Base-by-base conservation (phyloP, 192 early-diverging fungal genomes). In the Coemansia sp. region DNA sequence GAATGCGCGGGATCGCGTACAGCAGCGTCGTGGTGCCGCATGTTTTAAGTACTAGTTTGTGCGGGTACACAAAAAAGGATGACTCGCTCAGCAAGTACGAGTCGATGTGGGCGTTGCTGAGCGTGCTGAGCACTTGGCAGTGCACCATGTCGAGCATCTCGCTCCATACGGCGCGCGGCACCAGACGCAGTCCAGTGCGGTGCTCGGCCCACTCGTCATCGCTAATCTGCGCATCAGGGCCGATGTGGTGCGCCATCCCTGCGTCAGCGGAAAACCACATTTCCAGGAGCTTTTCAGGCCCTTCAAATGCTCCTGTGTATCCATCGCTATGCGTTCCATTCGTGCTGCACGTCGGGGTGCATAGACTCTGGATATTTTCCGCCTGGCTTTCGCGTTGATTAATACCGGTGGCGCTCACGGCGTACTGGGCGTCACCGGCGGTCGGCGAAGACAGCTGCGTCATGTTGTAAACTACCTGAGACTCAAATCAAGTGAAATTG, bases 271-370 rank as follows among this genome's bases (percentile, higher is more conserved):
- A 71, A 78, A 98, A 98, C 97, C 95, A 98, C 66, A 98, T 88
- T 72, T 98, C 97, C 65, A 98, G 78, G 31, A 98, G 86, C 81
- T 98, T 98, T 77, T 98, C 97, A 66, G 97, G 94, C 36, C 97
- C 97, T 77, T 98, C 97, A 76, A 98, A 98, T 66, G 79, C 76
- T 20, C 84, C 84, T 52, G 81, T 74, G 75, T 82, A 82, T 46
- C 72, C 78, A 25, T 81, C 78, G 61, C 76, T 79, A 57, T 79
- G 62, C 44, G 76, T 79, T 19, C 76, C 76, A 25, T 73, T 79
- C 60, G 44, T 51, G 60, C 76, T 79, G 64, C 76, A 79, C 34
- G 76, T 73, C 44, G 70, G 63, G 15, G 71, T 79, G 57, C 69
- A 72, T 52, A 44, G 53, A 56, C 48, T 68, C 23, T 26, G 60